Evolutionary conservation across 495 filamentous ascomycete genomes (phyloP).

Genomic region (Xylaria longipes): DNA sequence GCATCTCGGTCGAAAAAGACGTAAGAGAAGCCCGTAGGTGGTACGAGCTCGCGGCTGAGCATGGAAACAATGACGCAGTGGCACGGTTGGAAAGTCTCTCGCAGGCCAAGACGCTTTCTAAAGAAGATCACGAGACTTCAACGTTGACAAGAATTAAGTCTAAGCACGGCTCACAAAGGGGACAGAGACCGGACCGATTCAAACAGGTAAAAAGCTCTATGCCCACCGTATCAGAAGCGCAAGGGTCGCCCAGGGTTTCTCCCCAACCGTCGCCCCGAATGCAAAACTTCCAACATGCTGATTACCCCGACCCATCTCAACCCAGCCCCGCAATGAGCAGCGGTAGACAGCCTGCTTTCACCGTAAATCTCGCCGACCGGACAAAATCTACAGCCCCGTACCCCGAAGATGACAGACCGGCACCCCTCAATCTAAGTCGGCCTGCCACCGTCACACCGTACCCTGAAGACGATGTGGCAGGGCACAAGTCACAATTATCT

Average conservation of each 20-base stretch:
- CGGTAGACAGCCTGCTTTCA: constrained; percentile 57
- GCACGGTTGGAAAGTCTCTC: constrained; percentile 83
- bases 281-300: constrained; percentile 45
- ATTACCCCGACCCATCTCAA: constrained; percentile 74
- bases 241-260: constrained; percentile 34
- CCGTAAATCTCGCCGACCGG: constrained; percentile 52
- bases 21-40: constrained; percentile 83
- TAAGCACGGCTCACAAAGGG: constrained; percentile 84
- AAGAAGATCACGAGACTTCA: constrained; percentile 89
- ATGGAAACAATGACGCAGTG: constrained; percentile 90
- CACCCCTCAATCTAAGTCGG: constrained; percentile 43
- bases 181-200: constrained; percentile 71
- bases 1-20: constrained; percentile 82
- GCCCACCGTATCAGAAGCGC: constrained; percentile 57
- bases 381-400: constrained; percentile 68
- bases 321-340: constrained; percentile 43
- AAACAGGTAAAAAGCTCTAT: constrained; percentile 53
- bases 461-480: constrained; percentile 56
- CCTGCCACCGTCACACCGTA: constrained; percentile 56
- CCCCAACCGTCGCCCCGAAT: constrained; percentile 44
- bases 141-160: constrained; percentile 92
- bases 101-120: constrained; percentile 83
- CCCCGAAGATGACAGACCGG: constrained; percentile 63
- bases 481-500: constrained; percentile 36
- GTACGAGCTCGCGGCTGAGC: constrained; percentile 89